Base-by-base conservation (phyloP, 2,329 filamentous ascomycete species). In the Paraconiothyrium sp. region DNA sequence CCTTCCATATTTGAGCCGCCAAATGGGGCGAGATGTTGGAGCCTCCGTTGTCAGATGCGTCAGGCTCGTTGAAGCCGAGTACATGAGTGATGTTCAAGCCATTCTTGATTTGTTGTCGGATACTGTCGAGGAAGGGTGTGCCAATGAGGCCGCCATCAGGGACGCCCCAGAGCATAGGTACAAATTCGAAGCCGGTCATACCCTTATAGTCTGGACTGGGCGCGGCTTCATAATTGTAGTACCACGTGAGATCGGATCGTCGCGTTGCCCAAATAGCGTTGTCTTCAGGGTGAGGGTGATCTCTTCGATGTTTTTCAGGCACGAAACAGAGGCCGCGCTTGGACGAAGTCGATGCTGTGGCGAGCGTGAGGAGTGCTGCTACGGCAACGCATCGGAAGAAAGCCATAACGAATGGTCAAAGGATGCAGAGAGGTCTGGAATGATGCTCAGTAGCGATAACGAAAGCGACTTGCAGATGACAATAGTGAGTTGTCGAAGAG, bases 21-120 rank as follows among this genome's bases (percentile, higher is more conserved):
- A 79, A 74, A 9, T 80, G 74, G 0, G 90, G 87, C 1, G 82
- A 73, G 24, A 94, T 80, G 65, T 86, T 81, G 65, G 86, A 90
- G 3, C 92, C 92, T 44, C 90, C 90, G 9, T 81, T 84, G 1
- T 73, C 69, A 1, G 80, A 76, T 16, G 85, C 87, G 72, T 94
- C 90, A 0, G 92, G 92, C 74, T 95, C 92, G 78, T 95, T 94
- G 82, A 93, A 94, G 32, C 83, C 85, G n/a, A 94, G 81, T 2
- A 92, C 86, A 69, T 92, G 86, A 13, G 81, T 84, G 71, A 94
- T 87, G 65, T 89, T 88, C 65, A 80, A 84, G 41, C 81, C 81
- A 43, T 76, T 68, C 49, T 81, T 68, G 58, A 92, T 83, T 55
- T 89, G 82, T 1, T 69, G 65, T 68, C 82, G 84, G 43, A 94